Conservation (phyloP, 495 filamentous ascomycete species). For the Aspergillus affinis region DNA sequence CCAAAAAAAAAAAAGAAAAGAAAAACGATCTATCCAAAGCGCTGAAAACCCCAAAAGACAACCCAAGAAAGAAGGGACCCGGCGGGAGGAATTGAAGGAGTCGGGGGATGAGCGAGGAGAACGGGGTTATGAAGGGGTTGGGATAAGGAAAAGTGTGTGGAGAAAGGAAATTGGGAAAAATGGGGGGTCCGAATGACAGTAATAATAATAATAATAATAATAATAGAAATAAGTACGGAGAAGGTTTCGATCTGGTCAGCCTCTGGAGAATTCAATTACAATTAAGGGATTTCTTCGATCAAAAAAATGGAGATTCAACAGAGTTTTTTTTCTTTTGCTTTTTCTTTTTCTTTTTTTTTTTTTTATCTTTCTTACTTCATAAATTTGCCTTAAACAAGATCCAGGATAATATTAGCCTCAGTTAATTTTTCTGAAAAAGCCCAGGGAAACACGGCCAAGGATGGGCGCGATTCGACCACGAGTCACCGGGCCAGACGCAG, state of each 20-base stretch:
- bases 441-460: not conserved
- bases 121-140: conserved; percentile 21
- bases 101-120: conserved; percentile 7
- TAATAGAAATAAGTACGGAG: not conserved
- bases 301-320: conserved; percentile 13
- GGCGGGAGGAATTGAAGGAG: conserved; percentile 8
- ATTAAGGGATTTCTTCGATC: conserved; percentile 7
- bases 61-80: conserved; percentile 7
- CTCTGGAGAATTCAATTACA: conserved; percentile 7
- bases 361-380: conserved; percentile 7
- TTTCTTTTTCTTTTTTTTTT: conserved; percentile 17
- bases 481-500: conserved; percentile 2
- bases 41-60: conserved; percentile 8
- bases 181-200: conserved; percentile 12
- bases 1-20: too few species aligned
- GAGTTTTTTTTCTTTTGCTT: conserved; percentile 7
- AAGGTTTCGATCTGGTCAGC: not conserved
- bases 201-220: conserved; percentile 6
- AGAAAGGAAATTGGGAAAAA: conserved; percentile 20
- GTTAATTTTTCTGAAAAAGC: not conserved
- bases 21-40: conserved; percentile 11
- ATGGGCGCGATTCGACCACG: not conserved
- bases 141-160: conserved; percentile 18
- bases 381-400: conserved; percentile 1
- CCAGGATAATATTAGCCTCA: conserved; percentile 2